A percentile compares a stretch with the other conserved stretches of the same genome.
phyloP scores from a whole-genome alignment of 768 basidiomycete species.

The Pleurotus cornucopiae region DNA sequence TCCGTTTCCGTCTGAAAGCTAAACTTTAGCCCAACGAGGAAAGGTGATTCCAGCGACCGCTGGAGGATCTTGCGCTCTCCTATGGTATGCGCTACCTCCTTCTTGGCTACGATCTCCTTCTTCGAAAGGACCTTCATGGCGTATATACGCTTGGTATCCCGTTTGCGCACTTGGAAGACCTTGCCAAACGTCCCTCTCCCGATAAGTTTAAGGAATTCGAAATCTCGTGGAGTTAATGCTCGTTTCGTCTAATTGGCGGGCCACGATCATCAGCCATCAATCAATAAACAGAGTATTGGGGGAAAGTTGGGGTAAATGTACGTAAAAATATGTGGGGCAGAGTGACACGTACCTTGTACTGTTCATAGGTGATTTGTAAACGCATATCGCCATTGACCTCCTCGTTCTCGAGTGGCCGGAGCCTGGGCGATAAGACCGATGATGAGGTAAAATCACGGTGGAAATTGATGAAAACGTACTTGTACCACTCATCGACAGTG shows the following conservation, averaged over 20 bases:
- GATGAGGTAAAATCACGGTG: conserved; percentile 12
- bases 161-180: conserved; percentile 98
- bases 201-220: conserved; percentile 98
- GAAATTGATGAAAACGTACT: conserved; percentile 48
- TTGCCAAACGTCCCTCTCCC: conserved; percentile 97
- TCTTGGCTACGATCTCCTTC: conserved; percentile 98
- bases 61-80: conserved; percentile 99
- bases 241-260: conserved; percentile 61
- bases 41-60: conserved; percentile 87
- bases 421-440: conserved; percentile 36
- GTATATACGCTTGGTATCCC: conserved; percentile 97
- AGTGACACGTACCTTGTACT: conserved; percentile 65
- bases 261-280: conserved; percentile 2
- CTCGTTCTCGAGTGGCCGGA: conserved; percentile 75
- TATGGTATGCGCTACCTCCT: conserved; percentile 98
- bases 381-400: conserved; percentile 89
- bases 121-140: conserved; percentile 99
- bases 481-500: conserved; percentile 96
- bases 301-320: conserved; percentile 3
- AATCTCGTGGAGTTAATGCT: conserved; percentile 89
- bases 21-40: conserved; percentile 98
- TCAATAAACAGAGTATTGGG: conserved; percentile 8
- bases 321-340: conserved; percentile 10
- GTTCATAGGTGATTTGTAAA: conserved; percentile 91
- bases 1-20: conserved; percentile 96